A percentile compares a stretch with the other conserved stretches of the same genome.
Conservation (phyloP, 805 yeast species). For the Metschnikowia corniflorae region DNA sequence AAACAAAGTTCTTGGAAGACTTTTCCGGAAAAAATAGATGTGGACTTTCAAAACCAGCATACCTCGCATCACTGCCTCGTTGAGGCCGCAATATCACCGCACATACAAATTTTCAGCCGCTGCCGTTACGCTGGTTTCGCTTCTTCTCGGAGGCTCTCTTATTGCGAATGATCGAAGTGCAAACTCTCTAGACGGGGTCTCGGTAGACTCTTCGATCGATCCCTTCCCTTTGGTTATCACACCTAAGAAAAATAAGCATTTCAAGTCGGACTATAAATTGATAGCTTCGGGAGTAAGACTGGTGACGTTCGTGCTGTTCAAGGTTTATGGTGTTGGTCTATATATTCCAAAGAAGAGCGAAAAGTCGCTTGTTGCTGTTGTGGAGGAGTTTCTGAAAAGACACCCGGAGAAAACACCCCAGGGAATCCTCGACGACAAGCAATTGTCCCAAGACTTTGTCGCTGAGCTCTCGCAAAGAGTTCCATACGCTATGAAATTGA, state of each 20-base stretch:
- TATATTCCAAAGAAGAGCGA: constrained; percentile 67
- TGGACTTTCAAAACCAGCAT: too few relatives aligned
- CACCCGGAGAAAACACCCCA: constrained; percentile 6
- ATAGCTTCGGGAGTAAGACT: constrained; percentile 80
- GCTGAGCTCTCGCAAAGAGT: constrained; percentile 55
- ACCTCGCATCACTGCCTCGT: too few relatives aligned
- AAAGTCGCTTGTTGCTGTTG: constrained; percentile 8
- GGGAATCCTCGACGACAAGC: constrained; percentile 44
- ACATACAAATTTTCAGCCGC: constrained; percentile 1
- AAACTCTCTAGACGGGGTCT: constrained; percentile 22
- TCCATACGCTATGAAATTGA: constrained; percentile 67
- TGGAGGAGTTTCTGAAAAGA: constrained; percentile 5
- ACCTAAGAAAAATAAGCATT: constrained; percentile 6
- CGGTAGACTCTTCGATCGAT: constrained; percentile 48
- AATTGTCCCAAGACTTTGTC: constrained; percentile 50
- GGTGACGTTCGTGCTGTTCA: constrained; percentile 78
- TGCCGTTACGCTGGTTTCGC: constrained; percentile 11
- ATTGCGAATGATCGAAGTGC: constrained; percentile 23
- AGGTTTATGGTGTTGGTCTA: constrained; percentile 83
- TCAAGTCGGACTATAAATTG: constrained; percentile 44
- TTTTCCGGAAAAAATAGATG: too few relatives aligned
- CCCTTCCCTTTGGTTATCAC: constrained; percentile 39
- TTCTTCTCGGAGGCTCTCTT: constrained; percentile 15
- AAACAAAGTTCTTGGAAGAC: too few relatives aligned
- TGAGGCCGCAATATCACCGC: too few relatives aligned